Percentiles rank a stretch among this genome's conserved stretches.
These are phyloP conservation scores for Lentinus tigrinus DNA, from an alignment of 768 basidiomycete genomes.

Conservation along the genomic window DNA sequence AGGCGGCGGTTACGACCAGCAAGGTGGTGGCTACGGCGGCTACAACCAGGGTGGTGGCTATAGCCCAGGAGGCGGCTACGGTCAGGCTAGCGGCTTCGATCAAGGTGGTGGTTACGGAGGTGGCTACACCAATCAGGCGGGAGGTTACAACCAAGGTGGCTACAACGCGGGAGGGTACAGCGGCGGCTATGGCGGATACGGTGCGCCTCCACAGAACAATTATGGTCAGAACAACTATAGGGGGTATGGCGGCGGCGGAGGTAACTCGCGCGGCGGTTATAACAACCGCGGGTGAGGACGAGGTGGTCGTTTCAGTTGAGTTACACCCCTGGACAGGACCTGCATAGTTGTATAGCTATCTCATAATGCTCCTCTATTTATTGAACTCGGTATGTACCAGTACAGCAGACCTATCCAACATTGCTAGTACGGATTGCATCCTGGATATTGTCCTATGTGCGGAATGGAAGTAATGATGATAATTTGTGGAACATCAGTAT, in stretches of 20 bases:
- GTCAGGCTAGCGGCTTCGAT: slow-evolving; percentile 22
- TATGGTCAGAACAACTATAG: slow-evolving; percentile 19
- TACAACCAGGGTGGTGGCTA: slow-evolving; percentile 33
- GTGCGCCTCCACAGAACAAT: slow-evolving; percentile 14
- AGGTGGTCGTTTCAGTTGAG: slow-evolving; percentile 37
- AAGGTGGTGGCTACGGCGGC: slow-evolving; percentile 22
- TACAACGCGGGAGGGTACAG: slow-evolving; percentile 29
- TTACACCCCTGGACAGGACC: background rate
- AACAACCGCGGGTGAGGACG: slow-evolving; percentile 48
- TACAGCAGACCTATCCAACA: background rate
- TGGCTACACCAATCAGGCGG: slow-evolving; percentile 13
- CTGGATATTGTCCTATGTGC: background rate
- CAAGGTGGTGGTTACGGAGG: slow-evolving; percentile 18
- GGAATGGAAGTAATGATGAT: background rate
- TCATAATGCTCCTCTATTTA: slow-evolving; percentile 10
- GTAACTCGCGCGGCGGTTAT: slow-evolving; percentile 22
- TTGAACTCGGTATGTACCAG: background rate
- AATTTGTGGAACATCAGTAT: background rate
- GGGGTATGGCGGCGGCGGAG: slow-evolving; percentile 12
- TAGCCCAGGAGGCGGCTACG: slow-evolving; percentile 23
- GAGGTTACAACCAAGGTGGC: slow-evolving; percentile 32
- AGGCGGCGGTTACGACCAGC: slow-evolving; percentile 16
- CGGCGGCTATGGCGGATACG: slow-evolving; percentile 23
- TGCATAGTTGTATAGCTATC: slow-evolving; percentile 14
- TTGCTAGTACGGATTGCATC: background rate